Evolutionary conservation across 345 rosid genomes (phyloP).

Genomic region (Gossypium sturtianum): DNA sequence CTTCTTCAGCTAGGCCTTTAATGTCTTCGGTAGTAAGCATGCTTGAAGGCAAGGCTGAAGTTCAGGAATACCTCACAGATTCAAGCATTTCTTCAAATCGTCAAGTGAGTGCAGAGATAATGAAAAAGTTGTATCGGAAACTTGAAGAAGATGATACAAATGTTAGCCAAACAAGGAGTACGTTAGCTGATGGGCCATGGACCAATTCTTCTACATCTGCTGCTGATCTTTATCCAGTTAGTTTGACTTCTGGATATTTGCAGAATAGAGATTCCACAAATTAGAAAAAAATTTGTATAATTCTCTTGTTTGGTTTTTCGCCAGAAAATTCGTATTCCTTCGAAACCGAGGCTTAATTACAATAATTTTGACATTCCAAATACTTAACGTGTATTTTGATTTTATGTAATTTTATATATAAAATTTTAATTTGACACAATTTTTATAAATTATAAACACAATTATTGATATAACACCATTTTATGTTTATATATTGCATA

Average conservation of each 20-base stretch:
- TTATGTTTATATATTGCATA: too few species aligned
- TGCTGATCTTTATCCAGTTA: background rate
- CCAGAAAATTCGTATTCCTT: too few species aligned
- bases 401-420: too few species aligned
- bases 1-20: background rate
- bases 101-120: background rate
- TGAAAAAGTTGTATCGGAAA: slow-evolving; percentile 19
- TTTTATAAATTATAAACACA: too few species aligned
- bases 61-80: background rate
- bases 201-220: background rate
- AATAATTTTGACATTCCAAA: too few species aligned
- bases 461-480: too few species aligned
- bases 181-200: background rate
- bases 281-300: background rate
- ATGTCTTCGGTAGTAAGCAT: slow-evolving; percentile 3
- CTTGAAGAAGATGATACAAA: background rate
- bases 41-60: background rate
- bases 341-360: too few species aligned
- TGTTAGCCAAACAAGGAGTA: background rate
- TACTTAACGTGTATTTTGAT: too few species aligned
- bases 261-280: background rate
- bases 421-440: too few species aligned
- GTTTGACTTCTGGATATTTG: background rate
- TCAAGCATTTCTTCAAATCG: background rate
- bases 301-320: too few species aligned